These are phyloP conservation scores for Celoporthe dispersa DNA, from an alignment of 2,329 filamentous ascomycete genomes.

Conservation along the genomic window DNA sequence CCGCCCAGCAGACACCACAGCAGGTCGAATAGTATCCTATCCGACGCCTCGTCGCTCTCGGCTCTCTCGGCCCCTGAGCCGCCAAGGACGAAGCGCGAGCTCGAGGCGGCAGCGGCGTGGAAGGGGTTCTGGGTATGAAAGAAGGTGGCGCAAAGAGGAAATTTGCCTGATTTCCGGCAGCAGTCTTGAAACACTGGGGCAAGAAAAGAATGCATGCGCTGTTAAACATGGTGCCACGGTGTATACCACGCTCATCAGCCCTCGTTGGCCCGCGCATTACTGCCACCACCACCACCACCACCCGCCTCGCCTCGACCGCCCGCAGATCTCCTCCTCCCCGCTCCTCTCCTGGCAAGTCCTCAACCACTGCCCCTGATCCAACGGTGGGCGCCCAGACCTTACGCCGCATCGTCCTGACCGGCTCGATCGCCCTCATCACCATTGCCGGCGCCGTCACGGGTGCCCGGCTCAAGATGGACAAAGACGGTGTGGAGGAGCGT, in stretches of 20 bases:
- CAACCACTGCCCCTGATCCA: background rate
- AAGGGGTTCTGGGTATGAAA: slow-evolving; percentile 34
- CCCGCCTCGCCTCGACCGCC: slow-evolving; percentile 12
- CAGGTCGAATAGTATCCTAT: slow-evolving; percentile 19
- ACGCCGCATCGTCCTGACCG: slow-evolving; percentile 35
- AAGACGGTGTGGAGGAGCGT: slow-evolving; percentile 22
- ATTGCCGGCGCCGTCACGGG: slow-evolving; percentile 40
- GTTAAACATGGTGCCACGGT: background rate
- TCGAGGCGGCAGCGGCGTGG: slow-evolving; percentile 31
- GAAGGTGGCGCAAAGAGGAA: background rate
- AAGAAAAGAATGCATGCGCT: background rate
- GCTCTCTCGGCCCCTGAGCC: background rate
- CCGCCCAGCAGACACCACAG: background rate
- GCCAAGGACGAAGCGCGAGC: slow-evolving; percentile 18
- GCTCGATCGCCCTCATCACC: slow-evolving; percentile 37
- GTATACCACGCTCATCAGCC: background rate
- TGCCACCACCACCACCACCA: slow-evolving; percentile 1
- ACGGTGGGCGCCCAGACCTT: slow-evolving; percentile 25
- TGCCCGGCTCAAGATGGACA: slow-evolving; percentile 39
- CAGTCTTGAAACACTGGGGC: background rate
- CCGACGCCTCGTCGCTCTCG: slow-evolving; percentile 21
- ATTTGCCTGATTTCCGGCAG: background rate
- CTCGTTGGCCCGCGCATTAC: background rate
- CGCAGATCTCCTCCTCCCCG: background rate
- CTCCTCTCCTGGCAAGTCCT: background rate